Evolutionary conservation across 2,329 filamentous ascomycete genomes (phyloP), one percentile per base, ranked within the genome.

Genomic region (Botryotinia narcissicola): DNA sequence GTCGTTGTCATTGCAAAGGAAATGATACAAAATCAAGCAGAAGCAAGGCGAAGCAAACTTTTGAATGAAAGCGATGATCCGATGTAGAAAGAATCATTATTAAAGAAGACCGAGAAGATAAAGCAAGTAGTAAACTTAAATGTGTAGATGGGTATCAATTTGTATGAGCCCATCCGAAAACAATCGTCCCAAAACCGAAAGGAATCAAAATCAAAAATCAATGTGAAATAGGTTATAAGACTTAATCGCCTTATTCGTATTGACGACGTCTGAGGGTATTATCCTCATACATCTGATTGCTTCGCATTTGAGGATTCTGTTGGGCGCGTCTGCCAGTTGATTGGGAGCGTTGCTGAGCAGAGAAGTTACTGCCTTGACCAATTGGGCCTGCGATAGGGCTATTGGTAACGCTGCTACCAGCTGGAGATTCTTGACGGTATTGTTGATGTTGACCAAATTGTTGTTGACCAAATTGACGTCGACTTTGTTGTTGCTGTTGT

Each of bases 271-370:
- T 69, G 66, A 35, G 6, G 14, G 6, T 69, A 2, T 57, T 57
- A 12, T 57, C 48, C 4, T 69, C 66, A 29, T 57, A 57, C 48
- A 69, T 69, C 66, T 69, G 48, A 14, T 57, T 69, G 51, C n/a
- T 51, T 57, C 66, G 35, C 48, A 69, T 69, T 14, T 69, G 66
- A 57, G 37, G 14, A 40, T 42, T 57, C 1, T 69, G 66, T 20
- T 57, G 48, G 9, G 22, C 37, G 40, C 66, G n/a, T 42, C 48
- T 69, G 48, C 35, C 25, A 57, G 14, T 69, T 14, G 66, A 42
- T 69, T 57, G 66, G 12, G 51, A 42, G 29, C 66, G 48, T 69
- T 69, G 66, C n/a, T 69, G 66, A 57, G n/a, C 20, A 57, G 48
- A 25, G 35, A 51, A 25, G 18, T 57, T 69, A 51, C n/a, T 44